Evolutionary conservation across 306 rosid genomes (phyloP).

Genomic region (Luffa acutangula): DNA sequence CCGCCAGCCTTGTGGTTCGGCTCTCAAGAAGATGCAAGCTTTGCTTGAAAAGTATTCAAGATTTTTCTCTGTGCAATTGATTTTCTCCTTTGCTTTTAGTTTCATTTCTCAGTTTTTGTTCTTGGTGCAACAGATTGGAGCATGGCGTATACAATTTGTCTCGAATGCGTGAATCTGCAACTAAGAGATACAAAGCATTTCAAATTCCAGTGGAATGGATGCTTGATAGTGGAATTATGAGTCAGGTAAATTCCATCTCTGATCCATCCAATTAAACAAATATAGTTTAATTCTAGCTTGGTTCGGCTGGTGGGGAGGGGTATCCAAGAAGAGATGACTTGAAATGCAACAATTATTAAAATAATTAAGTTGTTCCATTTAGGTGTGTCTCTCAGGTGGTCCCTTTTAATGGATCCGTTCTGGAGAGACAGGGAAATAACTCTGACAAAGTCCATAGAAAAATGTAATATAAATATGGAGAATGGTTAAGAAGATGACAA

Average conservation of each 20-base stretch:
- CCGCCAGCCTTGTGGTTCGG: conserved; percentile 72
- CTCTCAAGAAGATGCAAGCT: conserved; percentile 94
- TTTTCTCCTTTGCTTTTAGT: not conserved
- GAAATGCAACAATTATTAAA: not conserved
- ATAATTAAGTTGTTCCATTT: conserved; percentile 3
- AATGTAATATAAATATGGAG: conserved; percentile 8
- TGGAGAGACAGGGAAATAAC: conserved; percentile 14
- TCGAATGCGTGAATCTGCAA: conserved; percentile 77
- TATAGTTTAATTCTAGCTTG: not conserved
- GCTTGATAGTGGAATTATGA: conserved; percentile 69
- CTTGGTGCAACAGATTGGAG: conserved; percentile 59
- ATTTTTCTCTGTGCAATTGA: not conserved
- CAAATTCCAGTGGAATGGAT: conserved; percentile 92
- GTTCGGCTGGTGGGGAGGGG: not conserved
- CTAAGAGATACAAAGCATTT: conserved; percentile 64
- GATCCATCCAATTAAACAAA: not conserved
- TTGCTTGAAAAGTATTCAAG: conserved; percentile 60
- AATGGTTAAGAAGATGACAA: conserved; percentile 39
- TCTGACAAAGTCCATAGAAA: conserved; percentile 12
- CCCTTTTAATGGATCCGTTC: conserved; percentile 7
- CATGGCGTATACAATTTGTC: conserved; percentile 82
- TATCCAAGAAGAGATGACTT: conserved; percentile 7
- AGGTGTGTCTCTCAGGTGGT: conserved; percentile 8
- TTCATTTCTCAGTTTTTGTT: not conserved
- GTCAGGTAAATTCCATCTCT: conserved; percentile 52